phyloP scores from a whole-genome alignment of 345 rosid genomes.

The Microthlaspi erraticum region DNA sequence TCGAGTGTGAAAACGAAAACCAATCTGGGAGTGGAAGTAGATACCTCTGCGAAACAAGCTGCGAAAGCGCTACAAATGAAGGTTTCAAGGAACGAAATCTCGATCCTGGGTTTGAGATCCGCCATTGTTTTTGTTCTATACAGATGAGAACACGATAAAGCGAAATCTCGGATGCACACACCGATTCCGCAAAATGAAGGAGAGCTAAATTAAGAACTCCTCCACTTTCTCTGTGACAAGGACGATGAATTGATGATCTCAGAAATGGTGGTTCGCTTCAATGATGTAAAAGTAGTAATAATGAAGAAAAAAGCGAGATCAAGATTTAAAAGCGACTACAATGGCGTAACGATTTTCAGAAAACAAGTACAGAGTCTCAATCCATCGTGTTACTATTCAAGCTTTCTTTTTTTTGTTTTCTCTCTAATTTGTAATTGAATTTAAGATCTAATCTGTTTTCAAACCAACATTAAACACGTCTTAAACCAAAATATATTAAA shows the following conservation, averaged over 20 bases:
- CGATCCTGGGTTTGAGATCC: slow-evolving; percentile 63
- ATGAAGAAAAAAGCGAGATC: slow-evolving; percentile 38
- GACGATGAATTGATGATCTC: not conserved
- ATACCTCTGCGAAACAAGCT: slow-evolving; percentile 98
- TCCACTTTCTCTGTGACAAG: not conserved
- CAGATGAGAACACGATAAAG: slow-evolving; percentile 12
- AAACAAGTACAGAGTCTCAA: slow-evolving; percentile 35
- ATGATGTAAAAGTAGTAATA: slow-evolving; percentile 29
- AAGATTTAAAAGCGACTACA: slow-evolving; percentile 38
- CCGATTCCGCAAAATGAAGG: slow-evolving; percentile 21
- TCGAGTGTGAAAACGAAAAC: not conserved
- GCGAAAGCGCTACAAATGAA: slow-evolving; percentile 96
- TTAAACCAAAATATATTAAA: no score
- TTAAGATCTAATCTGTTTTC: no score
- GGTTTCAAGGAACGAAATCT: slow-evolving; percentile 80
- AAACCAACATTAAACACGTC: no score
- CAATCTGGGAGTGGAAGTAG: not conserved
- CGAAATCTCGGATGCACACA: slow-evolving; percentile 42
- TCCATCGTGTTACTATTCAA: slow-evolving; percentile 22
- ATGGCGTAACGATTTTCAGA: slow-evolving; percentile 38
- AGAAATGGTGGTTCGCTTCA: not conserved
- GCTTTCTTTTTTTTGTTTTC: not conserved
- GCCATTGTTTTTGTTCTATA: slow-evolving; percentile 48
- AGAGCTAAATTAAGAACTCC: slow-evolving; percentile 3
- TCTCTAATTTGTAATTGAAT: no score